Evolutionary conservation across 164 flowering plant species (phyloP), one percentile per base, ranked within the genome.

Genomic region (Chloranthus sessilifolius): DNA sequence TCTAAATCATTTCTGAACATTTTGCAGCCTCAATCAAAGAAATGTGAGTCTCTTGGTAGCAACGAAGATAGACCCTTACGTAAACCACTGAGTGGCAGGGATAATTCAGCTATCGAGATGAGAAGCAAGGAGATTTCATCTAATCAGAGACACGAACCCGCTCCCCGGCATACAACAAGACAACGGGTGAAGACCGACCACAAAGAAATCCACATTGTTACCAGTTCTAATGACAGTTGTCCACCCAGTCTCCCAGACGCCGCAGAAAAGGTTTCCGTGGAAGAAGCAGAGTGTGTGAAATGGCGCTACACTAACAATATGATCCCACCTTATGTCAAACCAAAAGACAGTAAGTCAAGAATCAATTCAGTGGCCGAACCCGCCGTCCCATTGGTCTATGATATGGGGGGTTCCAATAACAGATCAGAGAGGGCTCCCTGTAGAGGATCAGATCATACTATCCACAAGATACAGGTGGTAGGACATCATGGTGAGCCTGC

Each of bases 301-400:
- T 66, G 68, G 0, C 43, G 37, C 2, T 27, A 20, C 41, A 43
- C 41, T 25, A 55, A 61, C 28, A 39, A 39, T 14, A 39, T 69
- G 17, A 77, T 71, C 38, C 85, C 85, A 5, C 82, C 82, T 45
- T 80, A 80, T 36, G 53, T 56, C 46, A 77, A 54, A 55, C 50
- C 54, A 25, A 59, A 30, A 31, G 24, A 27, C 26, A 43, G 35
- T 19, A 59, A 35, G 15, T n/a, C 22, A 20, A 34, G 30, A 21
- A 40, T 7, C 14, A 31, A 26, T 22, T 29, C 12, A 25, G 47
- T 47, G 28, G 54, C 21, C 3, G 48, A 37, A 48, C 47, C 24
- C 29, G 17, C 23, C n/a, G 17, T 16, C 20, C 31, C 21, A 27
- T 26, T 48, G 11, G n/a, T n/a, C n/a, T n/a, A n/a, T n/a, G n/a